Base-by-base conservation (phyloP, 202 grass and related monocot species). In the Setaria italica region DNA sequence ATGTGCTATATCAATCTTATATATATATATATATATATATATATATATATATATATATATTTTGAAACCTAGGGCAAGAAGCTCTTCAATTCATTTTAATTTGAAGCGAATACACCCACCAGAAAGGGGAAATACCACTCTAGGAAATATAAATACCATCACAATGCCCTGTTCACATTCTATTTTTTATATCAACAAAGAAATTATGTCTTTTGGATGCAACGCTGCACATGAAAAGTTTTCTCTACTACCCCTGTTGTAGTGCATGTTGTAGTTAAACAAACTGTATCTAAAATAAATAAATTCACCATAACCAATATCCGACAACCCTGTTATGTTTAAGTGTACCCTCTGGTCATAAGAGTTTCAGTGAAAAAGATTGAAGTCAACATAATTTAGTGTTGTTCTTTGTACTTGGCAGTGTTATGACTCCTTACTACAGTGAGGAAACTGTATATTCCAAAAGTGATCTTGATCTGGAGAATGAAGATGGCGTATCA, bases 381-480 rank as follows among this genome's bases (percentile, higher is more conserved):
- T 80, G 25, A 48, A 57, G n/a, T 79, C 50, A 39, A 34, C 49
- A 81, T 77, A 75, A 85, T 60, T 79, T 5, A 73, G 20, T 62
- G 72, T 64, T 9, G 76, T 45, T 21, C 30, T 74, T 48, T 87
- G 17, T 70, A 56, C 53, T 72, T 89, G 30, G 86, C 93, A 98
- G 96, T 88, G 96, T 98, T 47, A 92, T 98, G 96, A 98, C 96
- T 60, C 96, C 93, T 35, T 98, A 98, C 85, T 98, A 98, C 67
- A 98, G 90, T 80, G 96, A 98, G 84, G 96, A 98, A 87, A 98
- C 91, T 76, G 91, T 98, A 55, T 98, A 90, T 85, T 95, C 93
- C 4, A 98, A 86, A 88, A 95, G 82, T 59, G 96, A 98, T 85
- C 96, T 98, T 86, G 96, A 98, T 88, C 89, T 95, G 86, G 96